These are phyloP conservation scores for Saccharomyces hybrid DNA, from an alignment of 1,139 yeast genomes.

Conservation along the genomic window DNA sequence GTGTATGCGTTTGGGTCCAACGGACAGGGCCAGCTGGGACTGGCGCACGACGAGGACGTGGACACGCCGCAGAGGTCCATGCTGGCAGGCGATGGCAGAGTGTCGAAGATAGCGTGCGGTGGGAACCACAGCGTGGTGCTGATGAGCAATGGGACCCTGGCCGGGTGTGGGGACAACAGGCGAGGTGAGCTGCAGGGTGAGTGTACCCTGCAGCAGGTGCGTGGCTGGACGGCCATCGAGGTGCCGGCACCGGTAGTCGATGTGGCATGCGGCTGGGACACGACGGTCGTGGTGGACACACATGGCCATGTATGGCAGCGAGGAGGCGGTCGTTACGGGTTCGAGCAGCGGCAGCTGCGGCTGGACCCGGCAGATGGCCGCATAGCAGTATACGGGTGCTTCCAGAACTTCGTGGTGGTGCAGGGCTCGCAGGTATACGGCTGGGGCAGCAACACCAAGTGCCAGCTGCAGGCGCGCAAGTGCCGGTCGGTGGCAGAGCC, in stretches of 20 bases:
- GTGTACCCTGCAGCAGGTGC: constrained; percentile 5
- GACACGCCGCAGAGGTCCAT: constrained; percentile 20
- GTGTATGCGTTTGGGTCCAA: constrained; percentile 67
- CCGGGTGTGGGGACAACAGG: constrained; percentile 52
- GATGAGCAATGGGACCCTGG: constrained; percentile 44
- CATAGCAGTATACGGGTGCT: constrained; percentile 14
- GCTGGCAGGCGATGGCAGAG: constrained; percentile 7
- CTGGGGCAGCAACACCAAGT: constrained; percentile 79
- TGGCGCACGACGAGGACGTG: constrained; percentile 49
- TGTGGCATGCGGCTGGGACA: constrained; percentile 67
- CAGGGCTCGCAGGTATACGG: constrained; percentile 45
- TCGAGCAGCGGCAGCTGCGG: not conserved
- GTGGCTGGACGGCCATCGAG: constrained; percentile 5
- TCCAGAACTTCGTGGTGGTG: constrained; percentile 35
- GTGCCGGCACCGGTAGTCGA: constrained; percentile 19
- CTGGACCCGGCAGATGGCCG: not conserved
- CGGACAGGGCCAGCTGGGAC: constrained; percentile 71
- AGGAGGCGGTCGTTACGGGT: not conserved
- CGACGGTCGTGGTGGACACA: constrained; percentile 41
- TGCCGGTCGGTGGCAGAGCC: constrained; percentile 44
- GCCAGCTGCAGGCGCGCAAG: constrained; percentile 48
- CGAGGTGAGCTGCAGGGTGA: constrained; percentile 38
- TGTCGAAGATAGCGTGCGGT: constrained; percentile 51
- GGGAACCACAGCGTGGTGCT: constrained; percentile 79
- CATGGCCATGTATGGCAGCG: constrained; percentile 1